Conservation (phyloP, 345 rosid species). For the Eucalyptus cloeziana region DNA sequence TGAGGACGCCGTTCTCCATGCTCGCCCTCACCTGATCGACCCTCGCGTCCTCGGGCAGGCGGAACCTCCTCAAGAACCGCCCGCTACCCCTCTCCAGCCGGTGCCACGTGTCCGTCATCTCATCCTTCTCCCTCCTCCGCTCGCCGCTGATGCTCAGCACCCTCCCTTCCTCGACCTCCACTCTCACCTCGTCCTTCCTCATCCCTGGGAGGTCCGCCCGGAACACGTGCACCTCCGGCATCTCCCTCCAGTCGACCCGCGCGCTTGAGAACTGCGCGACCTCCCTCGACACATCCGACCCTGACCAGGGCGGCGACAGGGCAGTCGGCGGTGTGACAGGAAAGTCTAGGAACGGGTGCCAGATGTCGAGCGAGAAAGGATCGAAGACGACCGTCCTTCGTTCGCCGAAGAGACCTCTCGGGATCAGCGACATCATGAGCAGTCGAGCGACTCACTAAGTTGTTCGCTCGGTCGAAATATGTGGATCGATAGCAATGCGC, state of each 20-base stretch:
- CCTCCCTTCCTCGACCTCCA: slow-evolving; percentile 16
- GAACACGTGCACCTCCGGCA: slow-evolving; percentile 26
- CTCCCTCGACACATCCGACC: neutral
- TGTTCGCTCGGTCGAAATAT: neutral
- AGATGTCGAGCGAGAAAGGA: too few relatives aligned
- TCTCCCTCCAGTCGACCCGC: slow-evolving; percentile 28
- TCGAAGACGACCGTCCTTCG: too few relatives aligned
- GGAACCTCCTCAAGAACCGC: slow-evolving; percentile 22
- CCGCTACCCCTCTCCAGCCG: slow-evolving; percentile 16
- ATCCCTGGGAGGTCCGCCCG: slow-evolving; percentile 24
- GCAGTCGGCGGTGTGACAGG: too few relatives aligned
- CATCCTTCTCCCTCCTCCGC: slow-evolving; percentile 18
- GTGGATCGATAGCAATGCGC: neutral
- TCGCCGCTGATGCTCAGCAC: slow-evolving; percentile 26
- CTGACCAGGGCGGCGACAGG: too few relatives aligned
- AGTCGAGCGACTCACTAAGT: neutral
- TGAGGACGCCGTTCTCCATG: slow-evolving; percentile 30
- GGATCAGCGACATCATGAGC: too few relatives aligned
- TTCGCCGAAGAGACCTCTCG: too few relatives aligned
- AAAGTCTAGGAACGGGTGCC: too few relatives aligned
- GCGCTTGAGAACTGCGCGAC: neutral
- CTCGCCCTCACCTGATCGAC: slow-evolving; percentile 17
- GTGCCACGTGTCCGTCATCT: slow-evolving; percentile 22
- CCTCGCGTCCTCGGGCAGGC: slow-evolving; percentile 24
- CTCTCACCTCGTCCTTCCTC: slow-evolving; percentile 29